phyloP scores from a whole-genome alignment of 75 land plant genomes.

The Larix kaempferi region DNA sequence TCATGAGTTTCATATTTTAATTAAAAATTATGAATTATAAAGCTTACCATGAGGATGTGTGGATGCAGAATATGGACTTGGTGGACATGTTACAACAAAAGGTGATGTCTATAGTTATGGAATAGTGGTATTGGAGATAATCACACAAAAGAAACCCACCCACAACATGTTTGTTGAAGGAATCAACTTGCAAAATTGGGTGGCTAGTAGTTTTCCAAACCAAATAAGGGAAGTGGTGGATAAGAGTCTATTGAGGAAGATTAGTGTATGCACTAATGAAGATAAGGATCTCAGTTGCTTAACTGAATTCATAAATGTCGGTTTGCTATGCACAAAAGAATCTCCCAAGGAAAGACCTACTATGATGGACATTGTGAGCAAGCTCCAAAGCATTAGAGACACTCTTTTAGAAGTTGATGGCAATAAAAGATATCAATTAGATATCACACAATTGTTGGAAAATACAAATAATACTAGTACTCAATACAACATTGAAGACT shows the following conservation, averaged over 20 bases:
- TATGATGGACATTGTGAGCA: conserved; percentile 19
- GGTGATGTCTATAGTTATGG: conserved; percentile 1
- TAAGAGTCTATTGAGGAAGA: background rate
- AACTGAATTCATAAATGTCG: background rate
- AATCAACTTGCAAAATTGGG: background rate
- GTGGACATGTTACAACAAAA: background rate
- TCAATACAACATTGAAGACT: background rate
- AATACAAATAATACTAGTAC: background rate
- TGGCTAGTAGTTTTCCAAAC: background rate
- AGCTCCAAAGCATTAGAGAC: background rate
- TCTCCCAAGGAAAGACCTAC: conserved; percentile 13
- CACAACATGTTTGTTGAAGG: background rate
- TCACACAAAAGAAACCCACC: background rate
- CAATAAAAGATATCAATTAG: background rate
- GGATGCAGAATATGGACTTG: conserved; percentile 1
- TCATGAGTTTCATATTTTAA: background rate
- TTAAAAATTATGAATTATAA: background rate
- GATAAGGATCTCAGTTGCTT: background rate
- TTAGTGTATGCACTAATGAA: background rate
- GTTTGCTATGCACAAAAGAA: conserved; percentile 11
- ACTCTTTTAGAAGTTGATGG: background rate
- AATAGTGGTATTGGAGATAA: background rate
- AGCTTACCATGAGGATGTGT: background rate
- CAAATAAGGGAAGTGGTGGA: background rate
- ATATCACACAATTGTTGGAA: background rate